A percentile compares a stretch with the other conserved stretches of the same genome.
These are phyloP conservation scores for Urostyla sp. DNA, from an alignment of 73 alveolate species.

Conservation along the genomic window DNA sequence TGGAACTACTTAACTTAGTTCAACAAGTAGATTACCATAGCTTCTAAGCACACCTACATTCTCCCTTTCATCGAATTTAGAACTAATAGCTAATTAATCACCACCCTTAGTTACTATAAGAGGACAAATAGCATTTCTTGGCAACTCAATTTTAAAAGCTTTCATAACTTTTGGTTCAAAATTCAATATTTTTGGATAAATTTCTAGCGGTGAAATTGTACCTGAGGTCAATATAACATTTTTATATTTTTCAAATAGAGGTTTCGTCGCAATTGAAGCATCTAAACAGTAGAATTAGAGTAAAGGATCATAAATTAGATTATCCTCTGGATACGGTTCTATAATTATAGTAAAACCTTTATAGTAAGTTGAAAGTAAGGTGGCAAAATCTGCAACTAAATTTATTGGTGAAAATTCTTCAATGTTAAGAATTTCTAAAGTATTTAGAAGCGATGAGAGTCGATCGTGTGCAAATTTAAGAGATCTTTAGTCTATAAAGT, in stretches of 20 bases:
- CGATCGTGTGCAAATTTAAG: constrained; percentile 82
- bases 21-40: constrained; percentile 86
- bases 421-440: constrained; percentile 72
- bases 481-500: constrained; percentile 71
- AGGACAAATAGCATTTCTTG: constrained; percentile 82
- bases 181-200: constrained; percentile 76
- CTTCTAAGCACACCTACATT: constrained; percentile 83
- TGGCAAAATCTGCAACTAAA: constrained; percentile 79
- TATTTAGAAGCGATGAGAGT: constrained; percentile 70
- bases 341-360: constrained; percentile 82
- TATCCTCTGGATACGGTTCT: constrained; percentile 88
- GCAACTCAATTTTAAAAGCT: constrained; percentile 79
- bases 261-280: constrained; percentile 83
- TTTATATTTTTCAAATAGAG: constrained; percentile 76
- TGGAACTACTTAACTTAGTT: constrained; percentile 83
- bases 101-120: constrained; percentile 83
- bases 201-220: constrained; percentile 84
- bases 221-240: constrained; percentile 86
- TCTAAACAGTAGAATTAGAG: constrained; percentile 82
- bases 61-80: constrained; percentile 84
- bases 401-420: constrained; percentile 76
- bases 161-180: constrained; percentile 77
- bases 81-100: constrained; percentile 74
- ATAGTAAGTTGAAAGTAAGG: constrained; percentile 78
- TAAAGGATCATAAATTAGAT: constrained; percentile 75